Conservation (phyloP, 345 rosid genomes). For the Arabidopsis arenosa region DNA sequence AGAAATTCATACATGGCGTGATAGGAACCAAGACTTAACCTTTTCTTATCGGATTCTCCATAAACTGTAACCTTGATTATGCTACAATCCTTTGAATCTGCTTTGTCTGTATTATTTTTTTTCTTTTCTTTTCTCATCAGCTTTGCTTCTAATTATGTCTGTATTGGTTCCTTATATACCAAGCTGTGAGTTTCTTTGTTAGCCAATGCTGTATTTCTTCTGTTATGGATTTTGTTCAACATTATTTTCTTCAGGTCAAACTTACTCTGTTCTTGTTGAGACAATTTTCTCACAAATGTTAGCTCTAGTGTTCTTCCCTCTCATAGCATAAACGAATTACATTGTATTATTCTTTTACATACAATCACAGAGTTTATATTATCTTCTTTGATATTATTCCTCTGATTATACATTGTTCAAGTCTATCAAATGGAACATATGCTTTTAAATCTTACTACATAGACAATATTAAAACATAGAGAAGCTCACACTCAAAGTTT, state of each 20-base stretch:
- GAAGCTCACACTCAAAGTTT: conserved; percentile 75
- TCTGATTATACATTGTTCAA: conserved; percentile 9
- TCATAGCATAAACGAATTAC: background rate
- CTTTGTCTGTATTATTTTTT: too few relatives aligned
- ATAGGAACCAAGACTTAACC: background rate
- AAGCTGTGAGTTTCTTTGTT: background rate
- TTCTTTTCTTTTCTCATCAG: background rate
- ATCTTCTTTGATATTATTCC: background rate
- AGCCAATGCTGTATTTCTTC: background rate
- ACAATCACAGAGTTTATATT: background rate
- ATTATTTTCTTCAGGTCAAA: background rate
- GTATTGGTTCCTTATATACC: background rate
- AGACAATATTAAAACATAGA: conserved; percentile 27
- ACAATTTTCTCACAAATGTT: conserved; percentile 16
- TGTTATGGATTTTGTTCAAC: background rate
- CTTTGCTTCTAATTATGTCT: background rate
- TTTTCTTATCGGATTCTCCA: background rate
- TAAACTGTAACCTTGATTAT: background rate
- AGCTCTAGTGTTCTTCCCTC: background rate
- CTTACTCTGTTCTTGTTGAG: conserved; percentile 15
- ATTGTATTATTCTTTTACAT: conserved; percentile 21
- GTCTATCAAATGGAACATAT: background rate
- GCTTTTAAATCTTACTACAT: conserved; percentile 8
- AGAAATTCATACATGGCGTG: background rate
- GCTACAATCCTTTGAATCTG: background rate